A percentile compares a stretch with the other conserved stretches of the same genome.
phyloP scores from a whole-genome alignment of 768 basidiomycete species.

The Russula sp. region DNA sequence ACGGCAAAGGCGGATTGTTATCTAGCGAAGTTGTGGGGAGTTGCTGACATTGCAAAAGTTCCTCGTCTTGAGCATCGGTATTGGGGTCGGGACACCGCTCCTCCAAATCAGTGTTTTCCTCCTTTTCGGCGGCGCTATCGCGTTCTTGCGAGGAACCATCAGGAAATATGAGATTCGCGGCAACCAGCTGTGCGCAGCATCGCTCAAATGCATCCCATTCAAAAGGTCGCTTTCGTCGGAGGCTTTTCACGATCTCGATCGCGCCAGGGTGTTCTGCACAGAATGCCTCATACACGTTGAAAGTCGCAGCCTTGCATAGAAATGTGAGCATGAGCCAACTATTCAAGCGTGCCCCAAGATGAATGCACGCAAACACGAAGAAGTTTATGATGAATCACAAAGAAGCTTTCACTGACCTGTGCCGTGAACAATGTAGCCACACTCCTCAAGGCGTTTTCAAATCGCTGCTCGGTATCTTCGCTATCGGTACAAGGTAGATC shows the following conservation, averaged over 20 bases:
- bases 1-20: neutral
- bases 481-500: constrained; percentile 7
- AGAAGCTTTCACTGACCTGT: constrained; percentile 21
- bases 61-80: neutral
- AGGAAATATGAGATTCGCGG: constrained; percentile 29
- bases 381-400: neutral
- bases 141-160: neutral
- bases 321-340: constrained; percentile 24
- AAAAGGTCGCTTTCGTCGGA: constrained; percentile 55
- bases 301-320: constrained; percentile 58
- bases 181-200: constrained; percentile 61
- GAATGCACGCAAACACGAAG: constrained; percentile 2
- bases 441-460: constrained; percentile 20
- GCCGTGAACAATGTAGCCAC: constrained; percentile 18
- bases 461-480: constrained; percentile 16
- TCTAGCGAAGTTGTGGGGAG: neutral
- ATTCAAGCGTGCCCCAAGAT: neutral
- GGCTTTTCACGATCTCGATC: constrained; percentile 64
- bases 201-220: constrained; percentile 88
- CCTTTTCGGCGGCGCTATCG: constrained; percentile 3
- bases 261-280: constrained; percentile 87
- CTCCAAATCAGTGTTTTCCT: constrained; percentile 1
- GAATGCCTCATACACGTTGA: constrained; percentile 78
- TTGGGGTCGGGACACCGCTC: constrained; percentile 1
- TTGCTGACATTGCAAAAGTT: constrained; percentile 3